Base-by-base conservation (phyloP, 345 rosid genomes). In the Hevea brasiliensis region DNA sequence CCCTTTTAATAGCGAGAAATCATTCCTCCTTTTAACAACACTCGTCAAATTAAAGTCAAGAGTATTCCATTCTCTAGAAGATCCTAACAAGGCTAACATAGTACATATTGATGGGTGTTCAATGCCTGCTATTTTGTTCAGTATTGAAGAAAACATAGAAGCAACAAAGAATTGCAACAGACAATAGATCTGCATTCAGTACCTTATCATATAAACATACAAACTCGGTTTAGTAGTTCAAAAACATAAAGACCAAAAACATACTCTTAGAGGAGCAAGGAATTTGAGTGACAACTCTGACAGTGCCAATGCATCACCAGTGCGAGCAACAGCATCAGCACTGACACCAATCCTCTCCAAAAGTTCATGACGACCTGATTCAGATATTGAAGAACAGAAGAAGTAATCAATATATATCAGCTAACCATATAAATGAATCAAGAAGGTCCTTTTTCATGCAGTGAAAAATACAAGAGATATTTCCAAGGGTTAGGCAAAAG, bases 251-350 rank as follows among this genome's bases (percentile, higher is more conserved):
- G 64, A 63, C 65, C 14, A 77, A 56, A 35, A 40, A 57, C 82
- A 21, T 88, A 92, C 97, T 35, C 87, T 88, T 71, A 92, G 82
- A 61, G 94, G 93, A 62, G 85, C 83, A n/a, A 91, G 87, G 81
- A 87, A 90, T 81, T 91, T 94, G 77, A 93, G 81, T 3, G 91
- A 84, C 68, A 90, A 75, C 71, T 94, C 98, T 12, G 97, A 82
- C 45, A 94, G 51, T 8, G 91, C 93, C 57, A 92, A 79, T 55
- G 95, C 88, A 51, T 87, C 83, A 60, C 95, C 88, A 59, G 83
- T 78, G 55, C 93, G 89, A 17, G 97, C 94, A 73, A 92, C 88
- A 45, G 76, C 87, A 67, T 94, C 93, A 72, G 91, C 85, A 81
- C 78, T 80, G 57, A 90, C 41, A 58, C 97, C 97, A 27, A 89